Conservation (phyloP, 257 asterid genomes). For the Handroanthus guayacan region DNA sequence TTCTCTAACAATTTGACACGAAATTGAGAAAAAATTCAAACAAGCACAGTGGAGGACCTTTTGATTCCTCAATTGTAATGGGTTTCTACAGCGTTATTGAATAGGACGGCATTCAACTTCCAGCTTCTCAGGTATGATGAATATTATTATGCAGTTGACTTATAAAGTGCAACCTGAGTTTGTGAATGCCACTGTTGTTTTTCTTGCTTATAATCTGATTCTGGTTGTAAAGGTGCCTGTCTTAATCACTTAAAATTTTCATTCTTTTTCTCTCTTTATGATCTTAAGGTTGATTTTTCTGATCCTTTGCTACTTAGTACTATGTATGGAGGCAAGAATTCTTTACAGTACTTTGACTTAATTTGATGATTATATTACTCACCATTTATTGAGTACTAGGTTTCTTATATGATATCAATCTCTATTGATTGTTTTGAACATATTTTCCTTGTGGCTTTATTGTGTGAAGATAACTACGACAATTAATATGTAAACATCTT, state of each 20-base stretch:
- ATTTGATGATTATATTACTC: slow-evolving; percentile 16
- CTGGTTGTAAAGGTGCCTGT: slow-evolving; percentile 22
- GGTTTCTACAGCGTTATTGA: slow-evolving; percentile 1
- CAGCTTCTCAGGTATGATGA: slow-evolving; percentile 20
- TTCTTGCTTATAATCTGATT: slow-evolving; percentile 33
- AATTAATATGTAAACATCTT: neutral
- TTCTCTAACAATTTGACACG: neutral
- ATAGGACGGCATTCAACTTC: slow-evolving; percentile 3
- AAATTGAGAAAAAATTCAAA: slow-evolving; percentile 21
- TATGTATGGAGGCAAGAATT: neutral
- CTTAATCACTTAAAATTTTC: slow-evolving; percentile 21
- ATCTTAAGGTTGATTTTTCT: neutral
- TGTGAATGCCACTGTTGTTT: neutral
- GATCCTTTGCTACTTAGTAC: neutral
- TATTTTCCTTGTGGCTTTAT: neutral
- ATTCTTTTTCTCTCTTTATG: slow-evolving; percentile 13
- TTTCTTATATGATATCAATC: neutral
- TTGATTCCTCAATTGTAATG: slow-evolving; percentile 20
- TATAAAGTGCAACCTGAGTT: slow-evolving; percentile 8
- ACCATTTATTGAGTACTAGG: neutral
- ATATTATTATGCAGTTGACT: slow-evolving; percentile 17
- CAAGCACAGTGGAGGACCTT: slow-evolving; percentile 24
- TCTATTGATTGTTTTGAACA: neutral
- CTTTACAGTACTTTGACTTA: slow-evolving; percentile 4
- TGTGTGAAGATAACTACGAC: neutral